A percentile compares a stretch with the other conserved stretches of the same genome.
phyloP scores from a whole-genome alignment of 1,284 basidiomycete genomes.

The Chalciporus sp. region DNA sequence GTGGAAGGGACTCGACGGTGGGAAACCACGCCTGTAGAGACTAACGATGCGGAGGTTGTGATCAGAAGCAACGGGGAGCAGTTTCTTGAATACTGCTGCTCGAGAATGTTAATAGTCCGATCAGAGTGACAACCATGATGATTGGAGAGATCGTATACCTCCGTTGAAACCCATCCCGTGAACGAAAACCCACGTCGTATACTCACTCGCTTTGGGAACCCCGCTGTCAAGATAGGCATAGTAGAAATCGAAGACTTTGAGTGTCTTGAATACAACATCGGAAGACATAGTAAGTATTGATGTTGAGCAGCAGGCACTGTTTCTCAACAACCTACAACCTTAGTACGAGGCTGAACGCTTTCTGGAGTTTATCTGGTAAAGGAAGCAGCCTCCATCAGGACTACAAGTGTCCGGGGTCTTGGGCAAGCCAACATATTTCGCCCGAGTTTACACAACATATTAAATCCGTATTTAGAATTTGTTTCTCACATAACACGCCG shows the following conservation, averaged over 20 bases:
- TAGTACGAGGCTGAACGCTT: too few relatives aligned
- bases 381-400: too few relatives aligned
- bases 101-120: background rate
- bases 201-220: constrained; percentile 14
- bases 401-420: too few relatives aligned
- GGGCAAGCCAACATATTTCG: too few relatives aligned
- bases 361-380: too few relatives aligned
- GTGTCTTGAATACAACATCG: constrained; percentile 4
- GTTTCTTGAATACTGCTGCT: constrained; percentile 19
- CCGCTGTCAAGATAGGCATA: constrained; percentile 28
- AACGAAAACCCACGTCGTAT: constrained; percentile 29
- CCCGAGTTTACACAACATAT: too few relatives aligned
- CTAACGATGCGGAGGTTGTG: constrained; percentile 30
- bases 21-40: constrained; percentile 29
- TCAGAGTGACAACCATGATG: background rate
- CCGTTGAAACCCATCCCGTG: constrained; percentile 27
- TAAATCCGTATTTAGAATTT: too few relatives aligned
- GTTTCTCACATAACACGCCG: too few relatives aligned
- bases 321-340: too few relatives aligned
- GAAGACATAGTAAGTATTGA: too few relatives aligned
- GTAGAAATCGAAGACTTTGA: constrained; percentile 20
- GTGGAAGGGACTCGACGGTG: constrained; percentile 26
- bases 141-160: constrained; percentile 13
- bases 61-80: constrained; percentile 24
- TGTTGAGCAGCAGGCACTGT: too few relatives aligned